These are phyloP conservation scores for Hansenula lynferdii DNA, from an alignment of 1,139 yeast species.

Conservation along the genomic window DNA sequence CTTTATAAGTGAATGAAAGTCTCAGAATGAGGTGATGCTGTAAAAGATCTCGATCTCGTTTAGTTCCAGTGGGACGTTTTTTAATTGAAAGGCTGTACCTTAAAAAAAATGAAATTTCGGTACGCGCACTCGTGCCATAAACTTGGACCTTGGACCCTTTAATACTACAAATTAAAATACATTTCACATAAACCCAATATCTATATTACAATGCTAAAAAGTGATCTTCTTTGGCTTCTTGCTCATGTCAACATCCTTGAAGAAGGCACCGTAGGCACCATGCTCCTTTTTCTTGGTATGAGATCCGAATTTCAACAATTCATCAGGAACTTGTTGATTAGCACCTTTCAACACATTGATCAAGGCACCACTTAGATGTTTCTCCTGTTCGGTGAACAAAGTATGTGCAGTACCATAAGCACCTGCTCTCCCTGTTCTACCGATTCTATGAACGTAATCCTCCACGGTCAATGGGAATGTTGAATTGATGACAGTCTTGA, in stretches of 20 bases:
- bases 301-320: constrained; percentile 89
- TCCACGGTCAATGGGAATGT: constrained; percentile 98
- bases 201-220: constrained; percentile 34
- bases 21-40: no score
- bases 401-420: constrained; percentile 94
- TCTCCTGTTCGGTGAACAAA: constrained; percentile 93
- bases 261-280: constrained; percentile 94
- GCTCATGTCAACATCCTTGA: constrained; percentile 81
- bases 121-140: no score
- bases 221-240: constrained; percentile 91
- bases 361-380: constrained; percentile 93
- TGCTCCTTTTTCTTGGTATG: constrained; percentile 98
- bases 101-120: no score
- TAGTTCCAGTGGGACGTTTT: no score
- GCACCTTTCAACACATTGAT: constrained; percentile 92
- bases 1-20: background rate
- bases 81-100: no score
- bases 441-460: constrained; percentile 97
- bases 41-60: no score
- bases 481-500: constrained; percentile 89
- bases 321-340: constrained; percentile 95
- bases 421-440: constrained; percentile 99
- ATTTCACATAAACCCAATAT: background rate
- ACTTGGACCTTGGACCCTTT: no score
- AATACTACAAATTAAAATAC: no score